These are phyloP conservation scores for Pelargonium australe DNA, from an alignment of 441 rosid species.

Conservation along the genomic window DNA sequence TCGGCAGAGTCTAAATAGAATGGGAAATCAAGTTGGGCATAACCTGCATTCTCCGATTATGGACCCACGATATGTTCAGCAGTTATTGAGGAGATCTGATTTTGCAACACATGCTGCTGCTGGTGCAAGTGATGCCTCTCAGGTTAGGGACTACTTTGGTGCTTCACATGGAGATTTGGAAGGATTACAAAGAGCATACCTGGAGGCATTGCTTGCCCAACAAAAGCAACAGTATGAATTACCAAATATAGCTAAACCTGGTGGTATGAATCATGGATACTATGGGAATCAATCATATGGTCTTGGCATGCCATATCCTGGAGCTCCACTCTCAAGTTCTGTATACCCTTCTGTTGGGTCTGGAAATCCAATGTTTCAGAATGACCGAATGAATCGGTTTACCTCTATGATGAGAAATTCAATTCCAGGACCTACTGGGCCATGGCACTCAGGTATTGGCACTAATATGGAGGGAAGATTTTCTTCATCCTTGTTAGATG, in stretches of 20 bases:
- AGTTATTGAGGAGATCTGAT: slow-evolving; percentile 44
- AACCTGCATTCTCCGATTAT: slow-evolving; percentile 43
- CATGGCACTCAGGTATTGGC: slow-evolving; percentile 53
- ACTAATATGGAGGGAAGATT: slow-evolving; percentile 45
- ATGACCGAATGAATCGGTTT: slow-evolving; percentile 44
- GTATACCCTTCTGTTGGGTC: slow-evolving; percentile 46
- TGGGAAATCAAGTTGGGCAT: slow-evolving; percentile 41
- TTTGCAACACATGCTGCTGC: slow-evolving; percentile 24
- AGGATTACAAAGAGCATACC: slow-evolving; percentile 47
- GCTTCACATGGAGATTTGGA: slow-evolving; percentile 42
- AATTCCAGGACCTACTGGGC: slow-evolving; percentile 41
- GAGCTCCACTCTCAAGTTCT: slow-evolving; percentile 41
- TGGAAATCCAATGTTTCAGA: slow-evolving; percentile 43
- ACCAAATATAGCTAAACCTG: slow-evolving; percentile 39
- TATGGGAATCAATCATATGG: slow-evolving; percentile 51
- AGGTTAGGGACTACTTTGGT: slow-evolving; percentile 39
- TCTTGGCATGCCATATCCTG: slow-evolving; percentile 39
- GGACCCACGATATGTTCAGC: slow-evolving; percentile 49
- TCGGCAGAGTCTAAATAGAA: slow-evolving; percentile 34
- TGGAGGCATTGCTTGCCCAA: slow-evolving; percentile 63
- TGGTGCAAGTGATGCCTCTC: slow-evolving; percentile 37
- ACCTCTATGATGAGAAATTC: slow-evolving; percentile 55
- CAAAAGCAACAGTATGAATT: slow-evolving; percentile 58
- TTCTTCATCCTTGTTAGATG: slow-evolving; percentile 73
- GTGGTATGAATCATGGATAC: slow-evolving; percentile 41